Conservation (phyloP, 148 eudicot species). For the Rhododendron molle region DNA sequence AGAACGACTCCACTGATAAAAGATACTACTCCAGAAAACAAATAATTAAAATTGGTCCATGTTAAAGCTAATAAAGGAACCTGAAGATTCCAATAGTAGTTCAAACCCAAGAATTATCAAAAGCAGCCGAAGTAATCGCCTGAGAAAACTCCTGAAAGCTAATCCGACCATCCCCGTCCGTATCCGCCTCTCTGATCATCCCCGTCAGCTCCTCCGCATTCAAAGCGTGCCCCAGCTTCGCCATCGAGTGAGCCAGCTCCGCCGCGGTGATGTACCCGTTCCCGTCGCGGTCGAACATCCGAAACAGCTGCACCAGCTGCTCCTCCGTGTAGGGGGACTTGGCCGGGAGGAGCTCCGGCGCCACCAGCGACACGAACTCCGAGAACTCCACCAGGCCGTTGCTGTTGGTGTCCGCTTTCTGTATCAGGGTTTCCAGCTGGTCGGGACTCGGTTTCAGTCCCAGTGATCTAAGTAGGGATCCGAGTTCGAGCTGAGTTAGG, state of each 20-base stretch:
- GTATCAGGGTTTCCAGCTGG: constrained; percentile 50
- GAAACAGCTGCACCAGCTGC: constrained; percentile 51
- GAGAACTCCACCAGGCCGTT: constrained; percentile 65
- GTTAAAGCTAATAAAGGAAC: not conserved
- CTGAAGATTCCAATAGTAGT: not conserved
- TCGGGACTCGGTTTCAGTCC: constrained; percentile 57
- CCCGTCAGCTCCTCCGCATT: constrained; percentile 69
- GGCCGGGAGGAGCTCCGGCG: constrained; percentile 56
- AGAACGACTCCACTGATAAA: too few relatives aligned
- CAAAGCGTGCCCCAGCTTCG: constrained; percentile 61
- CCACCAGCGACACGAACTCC: constrained; percentile 58
- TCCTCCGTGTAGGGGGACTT: constrained; percentile 67
- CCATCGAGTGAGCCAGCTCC: constrained; percentile 75
- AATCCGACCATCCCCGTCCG: constrained; percentile 67
- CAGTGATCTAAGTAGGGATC: constrained; percentile 52
- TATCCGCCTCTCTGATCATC: constrained; percentile 70
- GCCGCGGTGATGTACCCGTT: constrained; percentile 65
- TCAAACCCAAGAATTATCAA: constrained; percentile 60
- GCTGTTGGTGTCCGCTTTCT: constrained; percentile 56
- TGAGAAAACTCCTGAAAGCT: constrained; percentile 62
- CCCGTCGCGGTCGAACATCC: constrained; percentile 66
- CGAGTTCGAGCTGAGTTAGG: constrained; percentile 65
- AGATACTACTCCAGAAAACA: too few relatives aligned
- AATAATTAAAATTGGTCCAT: too few relatives aligned
- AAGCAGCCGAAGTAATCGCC: constrained; percentile 60